A percentile compares a stretch with the other conserved stretches of the same genome.
Evolutionary conservation across 1,139 yeast species (phyloP).

Genomic region (Geotrichum candidum): DNA sequence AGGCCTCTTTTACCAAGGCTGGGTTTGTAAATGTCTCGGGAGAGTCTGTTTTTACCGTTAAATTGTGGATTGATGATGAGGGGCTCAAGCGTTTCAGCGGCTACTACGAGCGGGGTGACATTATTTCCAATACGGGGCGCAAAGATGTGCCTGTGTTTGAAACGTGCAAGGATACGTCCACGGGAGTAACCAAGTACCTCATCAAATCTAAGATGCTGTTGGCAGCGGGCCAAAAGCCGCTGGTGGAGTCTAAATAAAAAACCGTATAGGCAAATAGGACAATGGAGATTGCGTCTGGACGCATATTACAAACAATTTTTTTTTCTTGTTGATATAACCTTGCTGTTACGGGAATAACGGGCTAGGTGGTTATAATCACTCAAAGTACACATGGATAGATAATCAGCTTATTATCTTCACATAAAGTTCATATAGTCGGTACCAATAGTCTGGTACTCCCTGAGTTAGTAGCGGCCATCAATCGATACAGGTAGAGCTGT

Average conservation of each 20-base stretch:
- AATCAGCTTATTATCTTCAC: too few relatives aligned
- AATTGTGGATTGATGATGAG: conserved; percentile 26
- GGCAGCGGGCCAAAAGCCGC: conserved; percentile 18
- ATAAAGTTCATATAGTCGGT: too few relatives aligned
- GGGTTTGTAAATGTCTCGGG: conserved; percentile 22
- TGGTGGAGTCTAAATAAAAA: background rate
- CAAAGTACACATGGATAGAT: too few relatives aligned
- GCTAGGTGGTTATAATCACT: too few relatives aligned
- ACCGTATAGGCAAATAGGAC: background rate
- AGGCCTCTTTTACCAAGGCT: conserved; percentile 19
- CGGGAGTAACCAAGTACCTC: conserved; percentile 17
- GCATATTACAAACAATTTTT: too few relatives aligned
- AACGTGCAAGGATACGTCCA: background rate
- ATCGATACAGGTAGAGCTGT: too few relatives aligned
- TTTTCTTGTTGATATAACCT: too few relatives aligned
- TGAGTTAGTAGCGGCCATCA: too few relatives aligned
- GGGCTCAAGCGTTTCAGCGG: conserved; percentile 15
- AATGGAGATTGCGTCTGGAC: too few relatives aligned
- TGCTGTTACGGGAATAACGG: too few relatives aligned
- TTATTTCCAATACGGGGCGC: background rate
- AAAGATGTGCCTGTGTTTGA: background rate
- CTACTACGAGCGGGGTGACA: background rate
- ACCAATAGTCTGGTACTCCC: too few relatives aligned
- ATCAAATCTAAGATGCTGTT: conserved; percentile 20
- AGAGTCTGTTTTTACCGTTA: conserved; percentile 19